These are phyloP conservation scores for Cucumis hystrix DNA, from an alignment of 306 rosid species.

Conservation along the genomic window DNA sequence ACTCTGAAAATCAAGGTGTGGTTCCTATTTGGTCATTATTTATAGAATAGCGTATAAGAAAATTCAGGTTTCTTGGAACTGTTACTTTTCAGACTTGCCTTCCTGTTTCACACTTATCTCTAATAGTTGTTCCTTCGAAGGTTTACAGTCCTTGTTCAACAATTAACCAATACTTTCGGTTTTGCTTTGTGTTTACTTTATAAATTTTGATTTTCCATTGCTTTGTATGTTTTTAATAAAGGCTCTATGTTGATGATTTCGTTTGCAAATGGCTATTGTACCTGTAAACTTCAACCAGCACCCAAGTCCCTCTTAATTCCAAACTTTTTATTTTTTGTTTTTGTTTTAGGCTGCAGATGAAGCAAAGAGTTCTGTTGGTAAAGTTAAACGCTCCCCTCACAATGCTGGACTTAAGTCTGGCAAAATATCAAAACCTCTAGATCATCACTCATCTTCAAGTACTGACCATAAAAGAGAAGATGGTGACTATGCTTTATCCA, in stretches of 20 bases:
- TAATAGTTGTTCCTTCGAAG: background rate
- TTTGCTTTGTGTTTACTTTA: background rate
- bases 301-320: background rate
- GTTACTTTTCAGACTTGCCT: background rate
- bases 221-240: too few species aligned
- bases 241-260: too few species aligned
- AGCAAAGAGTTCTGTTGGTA: conserved; percentile 36
- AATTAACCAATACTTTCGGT: background rate
- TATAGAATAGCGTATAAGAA: background rate
- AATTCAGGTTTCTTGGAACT: background rate
- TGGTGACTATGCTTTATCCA: conserved; percentile 30
- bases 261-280: too few species aligned
- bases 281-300: too few species aligned
- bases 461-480: conserved; percentile 29
- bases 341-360: conserved; percentile 44
- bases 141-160: background rate
- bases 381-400: conserved; percentile 61
- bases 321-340: conserved; percentile 1
- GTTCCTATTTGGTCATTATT: conserved; percentile 1
- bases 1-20: conserved; percentile 45
- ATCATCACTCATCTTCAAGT: conserved; percentile 28
- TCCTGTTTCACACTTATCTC: background rate
- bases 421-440: conserved; percentile 32
- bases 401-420: conserved; percentile 30
- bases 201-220: background rate